Evolutionary conservation across 1,284 basidiomycete genomes (phyloP), one percentile per base, ranked within the genome.

Genomic region (Irpex sp.): DNA sequence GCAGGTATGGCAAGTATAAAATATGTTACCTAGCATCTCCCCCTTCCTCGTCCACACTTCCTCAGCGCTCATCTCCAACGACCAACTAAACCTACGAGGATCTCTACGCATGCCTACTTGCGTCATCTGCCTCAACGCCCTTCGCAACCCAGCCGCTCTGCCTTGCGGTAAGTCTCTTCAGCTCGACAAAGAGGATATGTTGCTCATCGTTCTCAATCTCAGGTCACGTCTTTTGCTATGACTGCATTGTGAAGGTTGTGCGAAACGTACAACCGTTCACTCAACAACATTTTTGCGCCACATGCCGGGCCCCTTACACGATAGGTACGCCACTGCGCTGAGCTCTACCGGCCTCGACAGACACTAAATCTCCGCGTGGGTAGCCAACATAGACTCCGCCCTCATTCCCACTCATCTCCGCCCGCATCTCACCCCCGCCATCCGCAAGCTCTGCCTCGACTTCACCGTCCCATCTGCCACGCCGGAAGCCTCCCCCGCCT

Each of bases 151-250:
- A 4, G 81, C 83, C n/a, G 79, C 81, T n/a, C 69, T 87, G 13
- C 84, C 85, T 60, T 87, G 85, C 70, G 85, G 85, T 86, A 69
- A 65, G 79, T 72, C 47, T 11, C 33, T 51, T 51, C 26, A 2
- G 5, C 19, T 8, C 49, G 11, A 21, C 17, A 5, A 17, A 8
- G 7, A 19, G 19, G 17, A 50, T 50, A 17, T n/a, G 11, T 33
- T 21, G 46, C 15, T 51, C 15, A 55, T 51, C 9, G 55, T n/a
- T 19, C 21, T 54, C 21, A 19, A 19, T 54, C 46, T 50, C 49
- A 88, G 86, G 86, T 5, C 85, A 88, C 68, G 76, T 87, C 33
- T 87, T 85, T 67, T 87, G 86, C 71, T 75, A 78, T 46, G 76
- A 78, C 51, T 88, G 86, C 68, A 76, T 87, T 61, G 70, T 77